Evolutionary conservation across 1,284 basidiomycete genomes (phyloP).

Genomic region (Cryptococcus hybrid): DNA sequence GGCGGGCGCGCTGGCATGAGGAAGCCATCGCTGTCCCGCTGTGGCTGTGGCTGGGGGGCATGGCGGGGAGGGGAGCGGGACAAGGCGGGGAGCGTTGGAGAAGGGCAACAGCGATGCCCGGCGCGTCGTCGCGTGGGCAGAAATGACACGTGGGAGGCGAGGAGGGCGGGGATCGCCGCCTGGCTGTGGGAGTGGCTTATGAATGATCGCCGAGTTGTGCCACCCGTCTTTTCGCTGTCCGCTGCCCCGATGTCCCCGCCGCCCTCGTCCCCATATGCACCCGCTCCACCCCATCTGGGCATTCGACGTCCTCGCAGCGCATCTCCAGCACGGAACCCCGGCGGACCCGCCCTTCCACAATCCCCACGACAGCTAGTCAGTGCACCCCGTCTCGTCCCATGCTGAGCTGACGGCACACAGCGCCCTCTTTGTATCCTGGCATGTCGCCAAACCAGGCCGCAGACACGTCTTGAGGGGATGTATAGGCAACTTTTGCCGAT

Average conservation of each 20-base stretch:
- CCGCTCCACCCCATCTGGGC: slow-evolving; percentile 53
- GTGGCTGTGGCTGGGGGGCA: not conserved
- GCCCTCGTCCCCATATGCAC: slow-evolving; percentile 25
- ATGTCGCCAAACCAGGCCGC: slow-evolving; percentile 40
- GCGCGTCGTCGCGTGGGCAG: no score
- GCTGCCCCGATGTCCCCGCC: not conserved
- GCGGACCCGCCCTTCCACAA: slow-evolving; percentile 25
- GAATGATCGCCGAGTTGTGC: no score
- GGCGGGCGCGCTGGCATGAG: slow-evolving; percentile 9
- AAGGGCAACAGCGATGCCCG: no score
- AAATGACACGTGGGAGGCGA: no score
- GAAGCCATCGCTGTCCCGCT: slow-evolving; percentile 8
- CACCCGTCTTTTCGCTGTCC: no score
- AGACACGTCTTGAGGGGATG: slow-evolving; percentile 77
- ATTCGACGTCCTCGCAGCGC: slow-evolving; percentile 53
- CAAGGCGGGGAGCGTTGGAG: no score
- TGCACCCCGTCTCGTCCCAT: not conserved
- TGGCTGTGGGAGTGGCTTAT: no score
- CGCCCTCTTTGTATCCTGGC: slow-evolving; percentile 96
- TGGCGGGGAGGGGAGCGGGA: not conserved
- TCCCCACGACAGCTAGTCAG: slow-evolving; percentile 29
- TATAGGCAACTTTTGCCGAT: slow-evolving; percentile 90
- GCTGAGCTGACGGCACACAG: slow-evolving; percentile 50
- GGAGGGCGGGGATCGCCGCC: no score
- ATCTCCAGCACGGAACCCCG: slow-evolving; percentile 29